phyloP scores from a whole-genome alignment of 1,139 yeast genomes.

The Geotrichum restrictum region DNA sequence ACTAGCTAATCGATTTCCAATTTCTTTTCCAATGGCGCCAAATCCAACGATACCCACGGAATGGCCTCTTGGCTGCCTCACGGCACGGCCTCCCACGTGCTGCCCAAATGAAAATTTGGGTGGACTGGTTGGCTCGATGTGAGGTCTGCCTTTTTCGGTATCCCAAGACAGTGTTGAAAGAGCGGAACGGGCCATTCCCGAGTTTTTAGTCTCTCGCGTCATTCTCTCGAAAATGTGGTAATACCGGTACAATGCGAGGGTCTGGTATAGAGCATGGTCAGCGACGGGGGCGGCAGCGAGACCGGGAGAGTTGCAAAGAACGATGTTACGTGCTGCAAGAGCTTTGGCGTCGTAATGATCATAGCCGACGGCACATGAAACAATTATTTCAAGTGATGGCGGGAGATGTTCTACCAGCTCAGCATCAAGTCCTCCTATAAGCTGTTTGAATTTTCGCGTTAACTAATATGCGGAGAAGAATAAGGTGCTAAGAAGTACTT shows the following conservation, averaged over 20 bases:
- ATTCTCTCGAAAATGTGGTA: slow-evolving; percentile 49
- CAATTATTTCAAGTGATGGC: slow-evolving; percentile 49
- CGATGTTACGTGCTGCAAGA: slow-evolving; percentile 46
- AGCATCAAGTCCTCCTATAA: slow-evolving; percentile 30
- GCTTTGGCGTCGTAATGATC: slow-evolving; percentile 54
- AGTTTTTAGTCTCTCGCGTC: slow-evolving; percentile 42
- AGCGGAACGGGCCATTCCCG: slow-evolving; percentile 43
- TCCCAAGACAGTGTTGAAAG: slow-evolving; percentile 26
- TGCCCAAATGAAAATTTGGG: slow-evolving; percentile 39
- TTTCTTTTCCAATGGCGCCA: slow-evolving; percentile 69
- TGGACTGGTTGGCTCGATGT: slow-evolving; percentile 35
- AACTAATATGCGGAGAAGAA: neutral
- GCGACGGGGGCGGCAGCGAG: slow-evolving; percentile 71
- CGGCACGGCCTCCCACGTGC: slow-evolving; percentile 48
- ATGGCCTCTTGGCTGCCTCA: slow-evolving; percentile 48
- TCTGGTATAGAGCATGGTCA: slow-evolving; percentile 60
- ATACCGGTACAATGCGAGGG: slow-evolving; percentile 60
- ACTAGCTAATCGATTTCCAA: slow-evolving; percentile 53
- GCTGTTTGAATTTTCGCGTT: neutral
- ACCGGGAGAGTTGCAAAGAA: slow-evolving; percentile 53
- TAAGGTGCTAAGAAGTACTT: slow-evolving; percentile 15
- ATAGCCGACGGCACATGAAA: slow-evolving; percentile 68
- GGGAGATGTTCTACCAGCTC: slow-evolving; percentile 54
- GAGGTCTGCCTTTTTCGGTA: slow-evolving; percentile 33
- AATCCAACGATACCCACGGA: slow-evolving; percentile 69